phyloP scores from a whole-genome alignment of 306 rosid genomes.

The Prunus dulcis region DNA sequence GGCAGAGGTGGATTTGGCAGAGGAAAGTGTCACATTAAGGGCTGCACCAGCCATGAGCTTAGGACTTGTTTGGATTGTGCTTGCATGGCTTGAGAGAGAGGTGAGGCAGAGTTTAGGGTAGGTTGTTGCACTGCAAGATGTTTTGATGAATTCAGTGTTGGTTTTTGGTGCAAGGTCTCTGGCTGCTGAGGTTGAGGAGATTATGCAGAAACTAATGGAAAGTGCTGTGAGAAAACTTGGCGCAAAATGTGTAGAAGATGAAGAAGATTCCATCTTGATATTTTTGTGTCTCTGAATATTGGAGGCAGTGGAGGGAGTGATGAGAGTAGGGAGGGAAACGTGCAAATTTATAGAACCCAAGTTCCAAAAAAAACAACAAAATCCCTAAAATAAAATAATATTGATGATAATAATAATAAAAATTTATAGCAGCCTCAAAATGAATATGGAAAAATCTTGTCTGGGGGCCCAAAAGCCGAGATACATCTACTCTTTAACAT shows the following conservation, averaged over 20 bases:
- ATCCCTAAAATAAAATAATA: not conserved
- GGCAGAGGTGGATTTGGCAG: slow-evolving; percentile 40
- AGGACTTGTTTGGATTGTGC: slow-evolving; percentile 48
- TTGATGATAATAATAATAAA: too few species aligned
- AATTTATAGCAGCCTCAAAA: not conserved
- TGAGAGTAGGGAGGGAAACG: slow-evolving; percentile 13
- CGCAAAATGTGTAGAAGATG: slow-evolving; percentile 21
- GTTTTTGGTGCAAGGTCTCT: slow-evolving; percentile 19
- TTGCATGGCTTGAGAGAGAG: slow-evolving; percentile 60
- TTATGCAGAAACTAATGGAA: not conserved
- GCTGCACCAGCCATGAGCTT: slow-evolving; percentile 49
- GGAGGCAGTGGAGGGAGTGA: slow-evolving; percentile 1
- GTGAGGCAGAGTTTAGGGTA: slow-evolving; percentile 63
- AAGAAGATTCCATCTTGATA: slow-evolving; percentile 28
- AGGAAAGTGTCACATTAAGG: slow-evolving; percentile 52
- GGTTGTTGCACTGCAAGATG: slow-evolving; percentile 59
- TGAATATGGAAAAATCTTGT: not conserved
- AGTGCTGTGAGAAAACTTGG: slow-evolving; percentile 22
- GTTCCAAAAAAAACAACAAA: not conserved
- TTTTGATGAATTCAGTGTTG: slow-evolving; percentile 52
- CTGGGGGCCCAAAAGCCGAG: not conserved
- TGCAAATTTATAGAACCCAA: slow-evolving; percentile 12
- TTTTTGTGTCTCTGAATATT: not conserved
- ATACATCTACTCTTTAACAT: not conserved
- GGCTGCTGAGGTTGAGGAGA: slow-evolving; percentile 18